These are phyloP conservation scores for Sarocladium brachiariae DNA, from an alignment of 2,329 filamentous ascomycete species.

Conservation along the genomic window DNA sequence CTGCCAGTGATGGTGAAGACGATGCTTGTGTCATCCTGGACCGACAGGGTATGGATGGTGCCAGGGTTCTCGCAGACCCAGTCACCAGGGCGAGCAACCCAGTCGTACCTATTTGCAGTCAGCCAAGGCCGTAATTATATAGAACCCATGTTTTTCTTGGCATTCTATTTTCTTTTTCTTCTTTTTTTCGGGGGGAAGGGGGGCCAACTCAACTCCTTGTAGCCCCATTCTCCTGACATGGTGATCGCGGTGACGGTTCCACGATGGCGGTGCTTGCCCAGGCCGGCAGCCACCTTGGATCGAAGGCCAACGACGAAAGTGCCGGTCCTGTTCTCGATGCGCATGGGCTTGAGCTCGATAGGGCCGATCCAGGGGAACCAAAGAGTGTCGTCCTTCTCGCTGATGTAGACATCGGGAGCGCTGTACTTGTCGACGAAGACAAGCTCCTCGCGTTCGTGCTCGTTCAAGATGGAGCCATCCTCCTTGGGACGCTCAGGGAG, in stretches of 20 bases:
- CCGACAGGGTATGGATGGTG: slow-evolving; percentile 18
- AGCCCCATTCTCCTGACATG: slow-evolving; percentile 19
- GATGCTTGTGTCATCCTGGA: slow-evolving; percentile 18
- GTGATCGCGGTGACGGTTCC: slow-evolving; percentile 14
- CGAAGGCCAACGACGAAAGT: slow-evolving; percentile 13
- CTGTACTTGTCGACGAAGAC: slow-evolving; percentile 21
- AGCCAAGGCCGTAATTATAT: no score
- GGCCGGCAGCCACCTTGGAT: slow-evolving; percentile 12
- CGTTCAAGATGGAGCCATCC: slow-evolving; percentile 10
- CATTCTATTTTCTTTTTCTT: no score
- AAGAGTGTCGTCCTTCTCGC: slow-evolving; percentile 15
- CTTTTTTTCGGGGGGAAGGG: background rate
- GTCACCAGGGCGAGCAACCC: slow-evolving; percentile 19
- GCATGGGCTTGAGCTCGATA: slow-evolving; percentile 14
- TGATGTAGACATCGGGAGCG: slow-evolving; percentile 20
- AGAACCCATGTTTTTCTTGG: no score
- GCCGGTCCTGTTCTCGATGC: slow-evolving; percentile 13
- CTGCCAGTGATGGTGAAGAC: slow-evolving; percentile 19
- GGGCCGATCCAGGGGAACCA: slow-evolving; percentile 17
- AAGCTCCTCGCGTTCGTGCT: slow-evolving; percentile 14
- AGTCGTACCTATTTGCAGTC: slow-evolving; percentile 22
- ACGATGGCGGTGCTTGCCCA: slow-evolving; percentile 13
- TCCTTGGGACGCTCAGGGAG: slow-evolving; percentile 8
- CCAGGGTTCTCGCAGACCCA: slow-evolving; percentile 20
- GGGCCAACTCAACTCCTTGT: slow-evolving; percentile 10